Evolutionary conservation across 495 filamentous ascomycete species (phyloP).

Genomic region (Penicillium pulvis): DNA sequence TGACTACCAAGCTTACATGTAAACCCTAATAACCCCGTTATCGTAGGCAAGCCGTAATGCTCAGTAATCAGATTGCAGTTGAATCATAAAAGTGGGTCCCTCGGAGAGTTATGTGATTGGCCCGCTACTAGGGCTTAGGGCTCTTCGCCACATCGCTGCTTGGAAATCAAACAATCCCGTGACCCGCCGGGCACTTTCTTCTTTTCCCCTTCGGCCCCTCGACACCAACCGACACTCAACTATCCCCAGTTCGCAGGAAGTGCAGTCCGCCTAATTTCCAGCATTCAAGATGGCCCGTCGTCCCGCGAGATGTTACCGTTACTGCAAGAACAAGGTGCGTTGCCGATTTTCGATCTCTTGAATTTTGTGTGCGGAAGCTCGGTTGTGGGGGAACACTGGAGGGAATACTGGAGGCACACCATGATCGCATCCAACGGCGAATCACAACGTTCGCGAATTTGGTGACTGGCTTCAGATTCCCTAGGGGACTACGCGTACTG

Average conservation of each 20-base stretch:
- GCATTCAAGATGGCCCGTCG: constrained; percentile 93
- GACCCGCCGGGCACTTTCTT: constrained; percentile 37
- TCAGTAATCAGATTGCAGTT: constrained; percentile 12
- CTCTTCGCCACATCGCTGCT: constrained; percentile 50
- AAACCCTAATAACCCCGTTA: not conserved
- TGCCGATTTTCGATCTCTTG: constrained; percentile 31
- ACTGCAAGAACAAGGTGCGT: constrained; percentile 99
- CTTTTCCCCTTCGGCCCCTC: constrained; percentile 39
- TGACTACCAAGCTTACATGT: not conserved
- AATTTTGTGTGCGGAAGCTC: constrained; percentile 37
- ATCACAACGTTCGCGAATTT: not conserved
- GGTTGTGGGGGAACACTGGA: constrained; percentile 35
- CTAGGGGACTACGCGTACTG: not conserved
- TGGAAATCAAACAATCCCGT: constrained; percentile 53
- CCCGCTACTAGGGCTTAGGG: constrained; percentile 48
- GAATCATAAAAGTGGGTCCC: constrained; percentile 25
- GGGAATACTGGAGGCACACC: constrained; percentile 8
- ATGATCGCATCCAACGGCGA: constrained; percentile 10
- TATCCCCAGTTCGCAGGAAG: constrained; percentile 52
- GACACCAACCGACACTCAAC: constrained; percentile 44
- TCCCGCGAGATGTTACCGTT: constrained; percentile 98
- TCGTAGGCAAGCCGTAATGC: not conserved
- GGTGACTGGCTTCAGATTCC: not conserved
- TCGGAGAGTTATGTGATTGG: constrained; percentile 30
- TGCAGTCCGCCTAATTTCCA: constrained; percentile 56